phyloP scores from a whole-genome alignment of 805 yeast species.

The Babjeviella inositovora region DNA sequence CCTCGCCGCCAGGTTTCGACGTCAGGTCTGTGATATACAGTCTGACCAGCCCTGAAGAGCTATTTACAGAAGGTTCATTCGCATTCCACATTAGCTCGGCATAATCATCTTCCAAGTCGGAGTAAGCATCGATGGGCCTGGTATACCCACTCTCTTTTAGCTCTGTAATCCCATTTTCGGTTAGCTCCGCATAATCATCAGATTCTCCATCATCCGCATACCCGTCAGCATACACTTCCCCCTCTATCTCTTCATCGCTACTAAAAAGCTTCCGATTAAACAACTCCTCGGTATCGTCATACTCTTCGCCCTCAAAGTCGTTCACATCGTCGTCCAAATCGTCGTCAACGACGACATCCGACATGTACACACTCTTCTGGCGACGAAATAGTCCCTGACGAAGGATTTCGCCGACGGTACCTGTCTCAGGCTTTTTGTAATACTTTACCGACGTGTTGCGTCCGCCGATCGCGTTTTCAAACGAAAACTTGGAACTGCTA shows the following conservation, averaged over 20 bases:
- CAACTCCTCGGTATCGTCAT: constrained; percentile 15
- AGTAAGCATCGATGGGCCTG: too few species aligned
- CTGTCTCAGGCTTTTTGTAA: constrained; percentile 18
- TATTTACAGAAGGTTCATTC: too few species aligned
- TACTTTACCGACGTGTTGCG: constrained; percentile 37
- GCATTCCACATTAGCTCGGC: too few species aligned
- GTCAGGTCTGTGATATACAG: too few species aligned
- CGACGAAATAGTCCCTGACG: constrained; percentile 7
- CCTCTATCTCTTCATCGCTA: constrained; percentile 7
- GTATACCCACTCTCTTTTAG: too few species aligned
- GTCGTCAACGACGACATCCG: constrained; percentile 20
- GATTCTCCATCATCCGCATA: constrained; percentile 1
- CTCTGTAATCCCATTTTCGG: too few species aligned
- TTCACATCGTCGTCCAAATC: constrained; percentile 24
- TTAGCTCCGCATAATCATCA: constrained; percentile 8
- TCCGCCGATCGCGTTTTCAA: constrained; percentile 29
- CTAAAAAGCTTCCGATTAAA: constrained; percentile 9
- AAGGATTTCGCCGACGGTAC: constrained; percentile 7
- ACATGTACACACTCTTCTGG: constrained; percentile 14
- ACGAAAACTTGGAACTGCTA: constrained; percentile 33
- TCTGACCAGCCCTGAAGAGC: too few species aligned
- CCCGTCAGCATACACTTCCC: constrained; percentile 1
- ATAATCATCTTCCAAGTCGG: too few species aligned
- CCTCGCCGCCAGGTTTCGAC: too few species aligned
- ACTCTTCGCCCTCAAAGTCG: constrained; percentile 11